Evolutionary conservation across 495 filamentous ascomycete genomes (phyloP), one percentile per base, ranked within the genome.

Genomic region (Penicillium cinerascens): DNA sequence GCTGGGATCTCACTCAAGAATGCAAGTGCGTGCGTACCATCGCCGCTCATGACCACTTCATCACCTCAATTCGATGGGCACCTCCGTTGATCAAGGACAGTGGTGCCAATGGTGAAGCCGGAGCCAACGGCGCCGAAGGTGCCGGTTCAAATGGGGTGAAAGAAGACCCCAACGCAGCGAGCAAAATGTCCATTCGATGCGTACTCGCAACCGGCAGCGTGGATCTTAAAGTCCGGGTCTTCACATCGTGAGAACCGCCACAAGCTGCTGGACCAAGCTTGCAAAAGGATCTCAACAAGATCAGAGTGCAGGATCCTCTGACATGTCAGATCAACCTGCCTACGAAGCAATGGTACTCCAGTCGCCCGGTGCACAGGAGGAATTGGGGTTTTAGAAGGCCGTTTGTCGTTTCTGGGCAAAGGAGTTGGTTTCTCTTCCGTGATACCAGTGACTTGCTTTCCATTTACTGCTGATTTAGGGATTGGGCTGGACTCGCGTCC

Each of bases 1-100:
- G 92, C 73, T 98, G 93, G 93, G 93, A 98, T 72, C 75, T 98
- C 8, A 78, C 80, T 13, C 93, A 98, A 61, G 92, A 97, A 66
- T 88, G 89, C 16, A 87, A 87, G 55, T 90, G 91, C 56, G 92
- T 97, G 49, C 92, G 92, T 73, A 87, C 81, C 15, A 74, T 79
- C 33, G 87, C 92, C 58, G 87, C 84, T 1, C 93, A 96, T 66
- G 85, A 76, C 6, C 90, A 91, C 65, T 98, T 98, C 59, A 82
- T 97, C 35, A 88, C 81, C 54, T 93, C 89, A 65, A 74, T 98
- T 35, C 69, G 90, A 49, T 98, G 93, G 93, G 93, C 92, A n/a
- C 92, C 92, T 0, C 80, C 83, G 5, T 78, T 90, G 69, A 68
- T 80, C 33, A 84, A 80, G 27, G 71, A 63, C 15, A 55, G 52